A percentile compares a stretch with the other conserved stretches of the same genome.
These are phyloP conservation scores for Chrysoporthe austroafricana DNA, from an alignment of 2,329 filamentous ascomycete genomes.

Conservation along the genomic window DNA sequence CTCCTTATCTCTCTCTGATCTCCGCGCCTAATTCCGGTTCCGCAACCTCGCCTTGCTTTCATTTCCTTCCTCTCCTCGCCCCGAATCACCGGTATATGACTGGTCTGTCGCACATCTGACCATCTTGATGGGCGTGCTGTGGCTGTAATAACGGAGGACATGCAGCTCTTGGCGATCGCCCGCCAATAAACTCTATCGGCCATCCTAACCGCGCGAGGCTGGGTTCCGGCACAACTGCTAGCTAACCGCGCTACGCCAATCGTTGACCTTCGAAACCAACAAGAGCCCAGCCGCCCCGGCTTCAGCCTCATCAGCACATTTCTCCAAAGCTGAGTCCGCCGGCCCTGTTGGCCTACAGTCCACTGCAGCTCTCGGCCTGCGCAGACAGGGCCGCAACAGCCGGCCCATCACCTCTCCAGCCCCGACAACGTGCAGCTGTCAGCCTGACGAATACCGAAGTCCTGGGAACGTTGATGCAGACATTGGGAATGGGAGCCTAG, in stretches of 20 bases:
- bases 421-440: neutral
- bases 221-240: neutral
- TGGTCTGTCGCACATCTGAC: neutral
- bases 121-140: conserved; percentile 1
- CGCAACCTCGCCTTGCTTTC: neutral
- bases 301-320: neutral
- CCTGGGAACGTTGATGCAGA: neutral
- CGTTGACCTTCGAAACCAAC: neutral
- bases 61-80: neutral
- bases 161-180: neutral
- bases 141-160: conserved; percentile 7
- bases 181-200: neutral
- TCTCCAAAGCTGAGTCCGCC: neutral
- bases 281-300: neutral
- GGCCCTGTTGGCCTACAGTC: neutral
- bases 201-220: neutral
- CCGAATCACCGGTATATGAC: neutral
- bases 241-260: neutral
- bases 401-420: neutral
- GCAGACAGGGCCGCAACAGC: neutral
- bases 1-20: neutral
- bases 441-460: neutral
- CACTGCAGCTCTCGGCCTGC: neutral
- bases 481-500: neutral
- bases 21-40: neutral